Base-by-base conservation (phyloP, 805 yeast genomes). In the Pichia thaimueangensis region DNA sequence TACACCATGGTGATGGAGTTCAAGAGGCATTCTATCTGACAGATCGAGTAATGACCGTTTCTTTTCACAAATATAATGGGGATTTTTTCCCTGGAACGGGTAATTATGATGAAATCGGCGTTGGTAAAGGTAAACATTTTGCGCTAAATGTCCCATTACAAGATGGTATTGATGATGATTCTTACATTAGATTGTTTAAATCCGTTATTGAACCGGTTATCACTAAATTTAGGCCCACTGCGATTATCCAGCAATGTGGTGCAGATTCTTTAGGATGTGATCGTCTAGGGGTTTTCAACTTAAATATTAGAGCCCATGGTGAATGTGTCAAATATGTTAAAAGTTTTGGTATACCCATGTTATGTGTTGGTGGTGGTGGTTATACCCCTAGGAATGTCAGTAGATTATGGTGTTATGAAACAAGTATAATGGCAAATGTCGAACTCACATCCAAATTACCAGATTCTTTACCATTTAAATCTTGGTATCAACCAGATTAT, bases 21-120 rank as follows among this genome's bases (percentile, higher is more conserved):
- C 96, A 91, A 62, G 97, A 91, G 63, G 97, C 97, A 1, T 91
- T 91, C 58, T 86, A 91, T 65, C 77, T 93, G 15, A 86, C 96
- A 2, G 97, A 89, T 62, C 69, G 97, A 47, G 97, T 89, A 35
- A 88, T 89, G 96, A 89, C 97, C 1, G 89, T 89, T 52, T 83
- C 94, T 10, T 89, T 89, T 71, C 97, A 89, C 70, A 91, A 88
- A 64, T 91, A 82, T 62, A 77, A 76, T 54, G 97, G 97, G 17
- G 93, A 87, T 62, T 91, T 87, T 59, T 91, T 91, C 73, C 98
- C 98, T 3, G 97, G 96, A 12, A 91, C 98, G 0, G 98, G 98
- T 21, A 85, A 86, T 52, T 74, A 88, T 39, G 86, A 89, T 54
- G 98, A 91, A 57, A 71, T 69, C 19, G 98, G 98, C 30, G 71